Base-by-base conservation (phyloP, 2,329 filamentous ascomycete species). In the Cladosporium sphaerospermum region DNA sequence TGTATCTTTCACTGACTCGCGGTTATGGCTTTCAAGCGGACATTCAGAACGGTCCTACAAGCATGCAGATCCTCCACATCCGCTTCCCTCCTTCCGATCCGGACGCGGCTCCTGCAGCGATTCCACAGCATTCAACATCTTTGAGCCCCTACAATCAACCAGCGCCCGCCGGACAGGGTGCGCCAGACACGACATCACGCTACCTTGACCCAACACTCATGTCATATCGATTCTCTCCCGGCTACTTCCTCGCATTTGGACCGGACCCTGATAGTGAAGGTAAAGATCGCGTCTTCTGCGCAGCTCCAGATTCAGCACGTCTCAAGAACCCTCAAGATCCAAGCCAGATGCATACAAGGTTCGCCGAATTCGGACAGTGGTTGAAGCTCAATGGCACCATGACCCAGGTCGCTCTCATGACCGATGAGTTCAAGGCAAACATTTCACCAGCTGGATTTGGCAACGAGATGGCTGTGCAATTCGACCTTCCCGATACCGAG, bases 1-100 rank as follows among this genome's bases (percentile, higher is more conserved):
- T 99, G 4, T 97, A 93, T 68, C 78, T 99, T 51, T 97, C 90
- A 65, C 89, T 92, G 4, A 96, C 90, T 0, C 86, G 86, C 58
- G 86, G 89, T 14, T 86, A 85, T 72, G 69, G 73, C 52, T 71
- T 74, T 52, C 76, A 82, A 31, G 79, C 78, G 11, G 79, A 80
- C 18, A 77, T 80, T 16, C 78, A 81, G 7, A 84, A 78, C 54
- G 84, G 88, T 0, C 91, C 93, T 0, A 91, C 88, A 62, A 96
- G 89, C 71, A 96, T 99, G 89, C 91, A 96, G 69, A 84, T 96
- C n/a, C 87, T 95, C 61, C 93, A 95, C 65, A 89, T 99, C 70
- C 95, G 93, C 66, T 95, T 96, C 55, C 93, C 95, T 1, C 93
- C 93, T 0, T 69, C 75, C 37, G 63, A 67, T 42, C 60, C 61